Conservation (phyloP, 2,329 filamentous ascomycete species). For the Harringtonia lauricola region DNA sequence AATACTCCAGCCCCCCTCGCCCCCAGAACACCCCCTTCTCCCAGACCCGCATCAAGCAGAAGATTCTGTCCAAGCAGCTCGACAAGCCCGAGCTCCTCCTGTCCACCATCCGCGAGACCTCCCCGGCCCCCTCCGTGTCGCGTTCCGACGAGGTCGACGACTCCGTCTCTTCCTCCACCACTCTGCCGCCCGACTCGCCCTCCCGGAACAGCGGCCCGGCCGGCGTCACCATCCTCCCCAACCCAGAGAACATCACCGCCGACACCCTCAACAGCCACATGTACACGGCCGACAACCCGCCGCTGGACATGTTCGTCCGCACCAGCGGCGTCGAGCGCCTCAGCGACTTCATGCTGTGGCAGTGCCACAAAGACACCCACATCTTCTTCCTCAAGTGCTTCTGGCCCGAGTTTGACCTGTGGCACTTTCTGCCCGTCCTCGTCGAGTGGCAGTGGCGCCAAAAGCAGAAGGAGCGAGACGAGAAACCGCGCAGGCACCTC, state of each 20-base stretch:
- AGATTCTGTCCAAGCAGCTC: constrained; percentile 61
- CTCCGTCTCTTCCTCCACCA: constrained; percentile 50
- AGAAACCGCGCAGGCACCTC: constrained; percentile 23
- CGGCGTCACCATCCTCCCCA: constrained; percentile 37
- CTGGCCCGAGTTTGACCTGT: constrained; percentile 94
- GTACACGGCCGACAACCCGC: constrained; percentile 77
- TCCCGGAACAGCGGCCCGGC: constrained; percentile 24
- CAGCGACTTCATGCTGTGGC: constrained; percentile 98
- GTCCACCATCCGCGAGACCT: constrained; percentile 37
- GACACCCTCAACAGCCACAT: constrained; percentile 77
- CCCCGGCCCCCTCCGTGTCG: constrained; percentile 30
- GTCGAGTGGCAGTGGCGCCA: constrained; percentile 75
- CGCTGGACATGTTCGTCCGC: constrained; percentile 79
- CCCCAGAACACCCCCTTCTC: constrained; percentile 66
- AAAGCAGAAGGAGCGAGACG: constrained; percentile 44
- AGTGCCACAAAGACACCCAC: constrained; percentile 85
- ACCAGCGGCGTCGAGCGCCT: constrained; percentile 88
- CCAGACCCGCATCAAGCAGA: constrained; percentile 75
- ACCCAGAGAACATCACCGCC: constrained; percentile 78
- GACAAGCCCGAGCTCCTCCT: constrained; percentile 34
- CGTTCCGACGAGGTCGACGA: constrained; percentile 38
- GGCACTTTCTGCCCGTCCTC: constrained; percentile 84
- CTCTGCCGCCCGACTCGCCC: constrained; percentile 40
- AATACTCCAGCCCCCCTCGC: constrained; percentile 66
- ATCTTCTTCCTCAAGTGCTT: constrained; percentile 86